Percentiles rank a stretch among this genome's conserved stretches.
phyloP scores from a whole-genome alignment of 805 yeast species.

The Metschnikowia corniflorae region DNA sequence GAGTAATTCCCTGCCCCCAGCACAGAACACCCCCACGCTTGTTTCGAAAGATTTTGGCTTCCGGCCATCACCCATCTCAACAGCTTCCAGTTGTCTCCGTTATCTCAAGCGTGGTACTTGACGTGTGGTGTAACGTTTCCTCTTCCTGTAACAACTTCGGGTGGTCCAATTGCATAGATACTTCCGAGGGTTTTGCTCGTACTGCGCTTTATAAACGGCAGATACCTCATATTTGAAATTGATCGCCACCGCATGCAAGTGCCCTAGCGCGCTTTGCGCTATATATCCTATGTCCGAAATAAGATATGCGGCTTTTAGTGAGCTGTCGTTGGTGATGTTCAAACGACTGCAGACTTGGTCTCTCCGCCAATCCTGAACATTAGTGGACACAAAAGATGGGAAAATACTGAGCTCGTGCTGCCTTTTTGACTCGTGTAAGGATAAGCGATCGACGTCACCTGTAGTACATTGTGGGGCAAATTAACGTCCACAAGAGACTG shows the following conservation, averaged over 20 bases:
- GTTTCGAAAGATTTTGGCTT: conserved; percentile 69
- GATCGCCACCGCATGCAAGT: conserved; percentile 46
- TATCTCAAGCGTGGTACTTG: conserved; percentile 57
- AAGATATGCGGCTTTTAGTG: conserved; percentile 36
- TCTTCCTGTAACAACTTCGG: conserved; percentile 25
- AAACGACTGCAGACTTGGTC: conserved; percentile 20
- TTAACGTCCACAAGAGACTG: conserved; percentile 28
- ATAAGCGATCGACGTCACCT: conserved; percentile 48
- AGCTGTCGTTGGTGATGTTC: conserved; percentile 20
- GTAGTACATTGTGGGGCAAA: conserved; percentile 31
- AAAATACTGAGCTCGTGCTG: conserved; percentile 38
- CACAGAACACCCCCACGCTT: conserved; percentile 69
- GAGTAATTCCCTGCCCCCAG: conserved; percentile 20
- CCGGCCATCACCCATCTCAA: conserved; percentile 71
- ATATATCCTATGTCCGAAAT: conserved; percentile 45
- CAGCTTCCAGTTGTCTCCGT: conserved; percentile 47
- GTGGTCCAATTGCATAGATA: conserved; percentile 46
- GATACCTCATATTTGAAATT: conserved; percentile 40
- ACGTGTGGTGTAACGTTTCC: conserved; percentile 57
- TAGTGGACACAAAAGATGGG: conserved; percentile 48
- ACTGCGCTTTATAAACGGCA: conserved; percentile 30
- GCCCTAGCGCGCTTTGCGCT: conserved; percentile 41
- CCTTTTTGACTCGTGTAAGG: conserved; percentile 31
- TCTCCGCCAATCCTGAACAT: conserved; percentile 28
- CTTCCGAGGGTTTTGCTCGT: conserved; percentile 37